These are phyloP conservation scores for Rubia peregrina DNA, from an alignment of 305 asterid species.

Conservation along the genomic window DNA sequence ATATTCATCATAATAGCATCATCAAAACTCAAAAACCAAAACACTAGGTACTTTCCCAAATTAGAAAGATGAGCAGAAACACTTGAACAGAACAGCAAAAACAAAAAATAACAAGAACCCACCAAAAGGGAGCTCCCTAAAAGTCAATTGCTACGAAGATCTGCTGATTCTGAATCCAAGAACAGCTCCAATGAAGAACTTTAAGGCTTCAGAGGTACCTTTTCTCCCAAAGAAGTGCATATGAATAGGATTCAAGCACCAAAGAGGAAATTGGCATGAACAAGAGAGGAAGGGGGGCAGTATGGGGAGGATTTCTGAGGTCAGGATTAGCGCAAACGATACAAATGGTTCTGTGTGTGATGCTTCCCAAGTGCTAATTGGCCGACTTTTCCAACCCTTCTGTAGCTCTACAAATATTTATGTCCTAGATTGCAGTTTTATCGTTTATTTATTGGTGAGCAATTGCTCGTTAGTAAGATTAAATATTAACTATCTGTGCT, in stretches of 20 bases:
- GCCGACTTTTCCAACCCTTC: conserved; percentile 8
- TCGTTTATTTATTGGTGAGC: not conserved
- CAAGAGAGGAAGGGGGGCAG: not conserved
- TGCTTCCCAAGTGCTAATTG: conserved; percentile 3
- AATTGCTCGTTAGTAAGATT: not conserved
- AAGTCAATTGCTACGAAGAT: conserved; percentile 7
- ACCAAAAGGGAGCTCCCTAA: not conserved
- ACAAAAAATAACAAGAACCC: conserved; percentile 5
- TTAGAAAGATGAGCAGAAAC: not conserved
- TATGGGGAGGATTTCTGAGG: not conserved
- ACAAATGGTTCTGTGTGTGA: not conserved
- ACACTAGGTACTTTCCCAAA: conserved; percentile 1
- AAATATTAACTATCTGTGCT: not conserved
- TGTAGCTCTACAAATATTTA: not conserved
- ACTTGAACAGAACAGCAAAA: not conserved
- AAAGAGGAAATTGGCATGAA: not conserved
- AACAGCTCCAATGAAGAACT: not conserved
- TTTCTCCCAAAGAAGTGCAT: not conserved
- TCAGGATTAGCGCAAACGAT: not conserved
- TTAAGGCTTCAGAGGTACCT: not conserved
- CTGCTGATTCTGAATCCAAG: conserved; percentile 11
- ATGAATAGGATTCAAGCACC: not conserved
- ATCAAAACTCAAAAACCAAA: conserved; percentile 4
- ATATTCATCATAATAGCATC: not conserved
- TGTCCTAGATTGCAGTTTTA: conserved; percentile 2